These are phyloP conservation scores for Vaccinium macrocarpon DNA, from an alignment of 148 eudicot genomes.

Conservation along the genomic window DNA sequence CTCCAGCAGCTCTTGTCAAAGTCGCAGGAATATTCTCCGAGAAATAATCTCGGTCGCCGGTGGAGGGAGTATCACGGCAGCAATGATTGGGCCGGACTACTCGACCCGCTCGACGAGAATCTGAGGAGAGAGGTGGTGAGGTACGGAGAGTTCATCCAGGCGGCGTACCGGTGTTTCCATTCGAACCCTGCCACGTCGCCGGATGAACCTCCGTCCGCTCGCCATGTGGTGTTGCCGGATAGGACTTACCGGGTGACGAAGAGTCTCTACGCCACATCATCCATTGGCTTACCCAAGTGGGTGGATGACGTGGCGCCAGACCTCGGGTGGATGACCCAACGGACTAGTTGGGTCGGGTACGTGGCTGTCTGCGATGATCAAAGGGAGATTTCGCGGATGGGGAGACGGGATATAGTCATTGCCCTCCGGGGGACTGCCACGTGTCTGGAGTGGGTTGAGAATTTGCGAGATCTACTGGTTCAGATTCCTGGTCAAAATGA, in stretches of 20 bases:
- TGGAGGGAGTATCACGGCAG: conserved; percentile 92
- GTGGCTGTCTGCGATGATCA: conserved; percentile 84
- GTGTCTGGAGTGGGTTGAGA: conserved; percentile 97
- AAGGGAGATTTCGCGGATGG: conserved; percentile 79
- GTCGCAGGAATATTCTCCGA: conserved; percentile 67
- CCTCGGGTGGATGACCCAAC: conserved; percentile 97
- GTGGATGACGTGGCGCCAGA: conserved; percentile 95
- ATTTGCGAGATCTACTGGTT: conserved; percentile 67
- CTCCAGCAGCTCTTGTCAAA: conserved; percentile 56
- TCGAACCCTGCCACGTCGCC: conserved; percentile 69
- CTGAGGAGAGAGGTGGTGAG: conserved; percentile 90
- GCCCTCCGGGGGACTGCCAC: conserved; percentile 92
- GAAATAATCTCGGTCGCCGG: conserved; percentile 59
- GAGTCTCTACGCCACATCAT: conserved; percentile 78
- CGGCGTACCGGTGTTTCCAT: conserved; percentile 76
- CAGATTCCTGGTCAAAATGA: conserved; percentile 26
- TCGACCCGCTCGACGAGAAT: conserved; percentile 94
- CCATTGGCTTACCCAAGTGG: conserved; percentile 83
- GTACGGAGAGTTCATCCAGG: conserved; percentile 91
- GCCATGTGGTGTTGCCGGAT: conserved; percentile 66
- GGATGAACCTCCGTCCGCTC: conserved; percentile 22
- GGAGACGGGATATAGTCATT: conserved; percentile 85
- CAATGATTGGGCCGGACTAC: conserved; percentile 74
- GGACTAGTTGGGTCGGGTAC: conserved; percentile 88
- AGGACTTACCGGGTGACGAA: conserved; percentile 68